Conservation (phyloP, 2,329 filamentous ascomycete species). For the Reticulascus tulasneorum region DNA sequence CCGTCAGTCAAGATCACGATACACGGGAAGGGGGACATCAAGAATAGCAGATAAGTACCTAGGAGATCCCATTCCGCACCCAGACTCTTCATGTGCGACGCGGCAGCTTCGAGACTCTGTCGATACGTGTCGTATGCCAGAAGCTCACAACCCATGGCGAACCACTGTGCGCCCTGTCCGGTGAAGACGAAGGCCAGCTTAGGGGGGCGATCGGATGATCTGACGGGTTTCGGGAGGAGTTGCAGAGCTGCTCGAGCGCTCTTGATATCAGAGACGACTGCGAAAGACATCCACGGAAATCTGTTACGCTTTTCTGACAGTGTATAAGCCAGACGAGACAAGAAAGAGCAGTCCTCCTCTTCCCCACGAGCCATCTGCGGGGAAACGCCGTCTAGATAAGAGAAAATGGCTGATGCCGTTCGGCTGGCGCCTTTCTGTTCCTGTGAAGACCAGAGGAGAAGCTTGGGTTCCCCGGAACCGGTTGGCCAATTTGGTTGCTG, state of each 20-base stretch:
- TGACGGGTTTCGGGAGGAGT: not conserved
- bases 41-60: too few species aligned
- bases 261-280: conserved; percentile 1
- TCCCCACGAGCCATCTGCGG: too few species aligned
- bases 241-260: not conserved
- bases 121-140: conserved; percentile 33
- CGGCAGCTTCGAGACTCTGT: conserved; percentile 30
- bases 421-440: not conserved
- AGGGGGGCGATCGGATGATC: conserved; percentile 1
- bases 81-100: conserved; percentile 25
- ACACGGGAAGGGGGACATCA: too few species aligned
- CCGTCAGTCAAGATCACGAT: conserved; percentile 14
- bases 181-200: conserved; percentile 18
- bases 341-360: not conserved
- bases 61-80: conserved; percentile 27
- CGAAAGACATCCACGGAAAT: conserved; percentile 3
- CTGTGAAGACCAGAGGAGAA: conserved; percentile 1
- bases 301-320: not conserved
- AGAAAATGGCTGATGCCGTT: not conserved
- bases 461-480: too few species aligned
- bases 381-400: too few species aligned
- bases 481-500: too few species aligned
- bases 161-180: conserved; percentile 22
- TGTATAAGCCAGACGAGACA: not conserved
- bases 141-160: conserved; percentile 14